phyloP scores from a whole-genome alignment of 2,329 filamentous ascomycete species.

The Aspergillus flavus region DNA sequence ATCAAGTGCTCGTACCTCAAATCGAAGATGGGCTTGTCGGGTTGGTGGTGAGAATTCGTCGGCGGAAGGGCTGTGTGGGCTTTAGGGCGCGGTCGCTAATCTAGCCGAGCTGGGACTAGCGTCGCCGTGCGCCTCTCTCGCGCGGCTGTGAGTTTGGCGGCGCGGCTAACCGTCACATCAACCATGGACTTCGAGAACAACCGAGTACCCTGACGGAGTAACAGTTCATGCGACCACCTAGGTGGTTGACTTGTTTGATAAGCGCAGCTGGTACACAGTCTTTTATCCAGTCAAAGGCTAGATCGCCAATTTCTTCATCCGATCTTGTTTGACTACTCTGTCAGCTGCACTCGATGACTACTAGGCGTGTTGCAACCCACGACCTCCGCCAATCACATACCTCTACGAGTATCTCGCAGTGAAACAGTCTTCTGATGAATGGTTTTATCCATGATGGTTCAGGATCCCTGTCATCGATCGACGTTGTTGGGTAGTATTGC shows the following conservation, averaged over 20 bases:
- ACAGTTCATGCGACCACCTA: background rate
- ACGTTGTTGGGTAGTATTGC: background rate
- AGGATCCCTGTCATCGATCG: background rate
- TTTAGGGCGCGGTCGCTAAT: slow-evolving; percentile 51
- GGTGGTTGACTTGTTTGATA: background rate
- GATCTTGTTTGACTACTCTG: background rate
- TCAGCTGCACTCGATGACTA: background rate
- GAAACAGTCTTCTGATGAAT: background rate
- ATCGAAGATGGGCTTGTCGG: slow-evolving; percentile 48
- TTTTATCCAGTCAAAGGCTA: background rate
- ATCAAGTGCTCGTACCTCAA: slow-evolving; percentile 43
- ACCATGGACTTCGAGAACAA: background rate
- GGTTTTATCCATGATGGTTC: background rate
- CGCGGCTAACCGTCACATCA: slow-evolving; percentile 7
- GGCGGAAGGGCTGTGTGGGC: slow-evolving; percentile 46
- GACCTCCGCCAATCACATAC: background rate
- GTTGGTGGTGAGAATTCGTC: slow-evolving; percentile 46
- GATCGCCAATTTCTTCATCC: background rate
- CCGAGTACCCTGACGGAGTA: background rate
- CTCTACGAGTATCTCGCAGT: background rate
- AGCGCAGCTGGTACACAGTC: background rate
- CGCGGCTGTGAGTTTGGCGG: slow-evolving; percentile 15
- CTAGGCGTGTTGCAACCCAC: background rate
- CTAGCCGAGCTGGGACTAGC: slow-evolving; percentile 44
- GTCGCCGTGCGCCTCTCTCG: slow-evolving; percentile 20